Evolutionary conservation across 106 monocot species (phyloP).

Genomic region (Dendrobium chrysotoxum): DNA sequence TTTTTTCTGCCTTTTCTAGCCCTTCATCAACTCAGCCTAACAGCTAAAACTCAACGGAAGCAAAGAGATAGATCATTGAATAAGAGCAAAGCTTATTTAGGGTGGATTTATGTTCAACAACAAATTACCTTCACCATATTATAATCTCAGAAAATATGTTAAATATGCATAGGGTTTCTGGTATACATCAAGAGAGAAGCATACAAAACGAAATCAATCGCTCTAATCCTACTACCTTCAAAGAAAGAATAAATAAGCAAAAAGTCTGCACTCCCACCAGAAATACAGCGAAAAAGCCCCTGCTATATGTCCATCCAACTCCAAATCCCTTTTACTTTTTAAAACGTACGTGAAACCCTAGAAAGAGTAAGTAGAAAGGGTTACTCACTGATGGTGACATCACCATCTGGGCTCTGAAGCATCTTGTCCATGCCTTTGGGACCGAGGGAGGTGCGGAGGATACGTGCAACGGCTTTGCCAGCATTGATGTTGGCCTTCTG

Average conservation of each 20-base stretch:
- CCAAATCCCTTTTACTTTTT: neutral
- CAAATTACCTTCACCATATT: neutral
- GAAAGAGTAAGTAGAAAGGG: neutral
- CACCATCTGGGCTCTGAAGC: constrained; percentile 99
- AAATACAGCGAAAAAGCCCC: neutral
- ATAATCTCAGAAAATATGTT: neutral
- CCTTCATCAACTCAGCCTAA: neutral
- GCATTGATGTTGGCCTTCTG: constrained; percentile 95
- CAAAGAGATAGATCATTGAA: neutral
- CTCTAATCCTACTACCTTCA: neutral
- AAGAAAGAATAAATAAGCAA: neutral
- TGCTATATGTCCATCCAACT: neutral
- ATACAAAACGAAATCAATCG: neutral
- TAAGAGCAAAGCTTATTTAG: neutral
- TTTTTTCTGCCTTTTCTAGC: neutral
- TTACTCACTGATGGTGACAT: constrained; percentile 75
- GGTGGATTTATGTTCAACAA: neutral
- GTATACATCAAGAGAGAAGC: neutral
- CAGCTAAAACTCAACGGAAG: neutral
- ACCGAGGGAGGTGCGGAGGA: constrained; percentile 82
- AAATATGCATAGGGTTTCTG: neutral
- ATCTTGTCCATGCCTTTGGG: constrained; percentile 99
- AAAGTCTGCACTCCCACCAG: neutral
- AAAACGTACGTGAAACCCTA: neutral
- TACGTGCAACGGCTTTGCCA: constrained; percentile 72